Evolutionary conservation across 176 grass and related monocot genomes (phyloP).

Genomic region (Ampelocalamus luodianensis): DNA sequence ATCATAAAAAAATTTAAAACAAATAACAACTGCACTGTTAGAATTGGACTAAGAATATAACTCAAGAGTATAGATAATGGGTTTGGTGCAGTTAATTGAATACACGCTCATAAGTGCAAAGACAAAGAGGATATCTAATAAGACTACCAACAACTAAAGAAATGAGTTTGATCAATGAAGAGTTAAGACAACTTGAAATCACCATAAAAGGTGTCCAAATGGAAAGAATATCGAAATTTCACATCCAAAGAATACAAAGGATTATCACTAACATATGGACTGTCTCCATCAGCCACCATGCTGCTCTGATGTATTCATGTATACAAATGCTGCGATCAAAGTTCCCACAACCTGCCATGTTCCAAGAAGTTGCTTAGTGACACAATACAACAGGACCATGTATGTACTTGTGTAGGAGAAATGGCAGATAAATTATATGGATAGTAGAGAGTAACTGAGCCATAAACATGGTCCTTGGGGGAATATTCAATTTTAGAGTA

Average conservation of each 20-base stretch:
- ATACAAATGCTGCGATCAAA: conserved; percentile 71
- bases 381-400: background rate
- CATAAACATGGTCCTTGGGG: conserved; percentile 96
- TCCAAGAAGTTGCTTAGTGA: conserved; percentile 28
- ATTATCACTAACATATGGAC: background rate
- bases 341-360: conserved; percentile 83
- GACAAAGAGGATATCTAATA: no score
- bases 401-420: background rate
- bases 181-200: no score
- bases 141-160: no score
- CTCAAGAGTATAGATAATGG: no score
- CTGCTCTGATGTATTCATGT: conserved; percentile 60
- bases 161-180: no score
- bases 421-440: background rate
- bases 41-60: no score
- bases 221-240: no score
- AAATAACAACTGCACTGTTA: no score
- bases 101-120: no score
- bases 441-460: conserved; percentile 65
- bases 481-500: conserved; percentile 68
- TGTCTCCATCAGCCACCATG: conserved; percentile 96
- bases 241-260: no score
- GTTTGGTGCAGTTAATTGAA: no score
- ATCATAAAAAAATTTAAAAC: no score
- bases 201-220: background rate